Evolutionary conservation across 371 early-diverging fungal species (phyloP).

Genomic region (Parasitella parasitica): DNA sequence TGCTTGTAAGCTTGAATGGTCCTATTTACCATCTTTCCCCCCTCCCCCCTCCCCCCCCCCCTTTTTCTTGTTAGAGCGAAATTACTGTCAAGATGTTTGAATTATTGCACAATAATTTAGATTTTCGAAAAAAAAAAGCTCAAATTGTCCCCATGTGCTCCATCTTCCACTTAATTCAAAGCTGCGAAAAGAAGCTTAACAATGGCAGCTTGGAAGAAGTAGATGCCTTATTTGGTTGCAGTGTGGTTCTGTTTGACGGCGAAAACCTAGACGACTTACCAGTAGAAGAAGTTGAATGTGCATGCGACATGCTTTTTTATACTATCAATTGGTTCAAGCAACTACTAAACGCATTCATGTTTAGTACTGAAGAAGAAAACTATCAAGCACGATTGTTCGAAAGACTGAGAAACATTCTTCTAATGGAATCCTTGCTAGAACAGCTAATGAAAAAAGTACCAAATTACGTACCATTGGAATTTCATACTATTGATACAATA

Average conservation of each 20-base stretch:
- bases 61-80: background rate
- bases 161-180: constrained; percentile 72
- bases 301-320: constrained; percentile 54
- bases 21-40: too few relatives aligned
- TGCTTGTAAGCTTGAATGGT: background rate
- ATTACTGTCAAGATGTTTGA: constrained; percentile 20
- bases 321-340: constrained; percentile 73
- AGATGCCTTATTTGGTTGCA: constrained; percentile 74
- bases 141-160: constrained; percentile 63
- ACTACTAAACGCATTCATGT: constrained; percentile 66
- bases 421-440: constrained; percentile 46
- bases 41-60: too few relatives aligned
- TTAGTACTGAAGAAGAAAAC: constrained; percentile 36
- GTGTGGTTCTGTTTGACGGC: constrained; percentile 53
- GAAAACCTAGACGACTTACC: constrained; percentile 11
- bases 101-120: constrained; percentile 4
- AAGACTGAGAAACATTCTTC: constrained; percentile 32
- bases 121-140: constrained; percentile 34
- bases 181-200: constrained; percentile 61
- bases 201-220: constrained; percentile 63
- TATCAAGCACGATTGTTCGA: constrained; percentile 28
- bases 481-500: background rate
- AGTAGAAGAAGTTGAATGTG: constrained; percentile 27
- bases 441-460: constrained; percentile 36
- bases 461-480: constrained; percentile 49